A percentile compares a stretch with the other conserved stretches of the same genome.
These are phyloP conservation scores for Penicillium nordicum DNA, from an alignment of 2,329 filamentous ascomycete genomes.

Conservation along the genomic window DNA sequence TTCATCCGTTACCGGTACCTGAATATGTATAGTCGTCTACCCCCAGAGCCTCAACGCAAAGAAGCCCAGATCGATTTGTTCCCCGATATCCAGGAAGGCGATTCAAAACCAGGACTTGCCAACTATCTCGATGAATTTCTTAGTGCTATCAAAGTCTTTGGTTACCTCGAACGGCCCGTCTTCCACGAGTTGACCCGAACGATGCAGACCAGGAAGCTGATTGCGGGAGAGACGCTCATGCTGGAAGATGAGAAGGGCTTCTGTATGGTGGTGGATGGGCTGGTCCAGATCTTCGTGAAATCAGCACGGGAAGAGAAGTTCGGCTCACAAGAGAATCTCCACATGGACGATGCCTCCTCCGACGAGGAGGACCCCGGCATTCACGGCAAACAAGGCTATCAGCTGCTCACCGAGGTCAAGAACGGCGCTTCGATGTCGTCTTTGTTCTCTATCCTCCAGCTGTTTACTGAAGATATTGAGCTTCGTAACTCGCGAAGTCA, in stretches of 20 bases:
- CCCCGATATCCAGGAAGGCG: slow-evolving; percentile 85
- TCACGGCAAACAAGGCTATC: slow-evolving; percentile 75
- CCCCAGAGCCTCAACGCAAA: slow-evolving; percentile 91
- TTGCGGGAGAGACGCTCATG: slow-evolving; percentile 91
- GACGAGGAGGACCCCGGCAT: slow-evolving; percentile 65
- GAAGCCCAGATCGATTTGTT: slow-evolving; percentile 95
- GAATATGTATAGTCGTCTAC: slow-evolving; percentile 93
- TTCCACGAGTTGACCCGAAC: slow-evolving; percentile 96
- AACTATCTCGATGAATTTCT: slow-evolving; percentile 98
- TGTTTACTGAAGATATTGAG: slow-evolving; percentile 94
- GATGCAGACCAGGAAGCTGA: slow-evolving; percentile 96
- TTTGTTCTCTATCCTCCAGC: slow-evolving; percentile 90
- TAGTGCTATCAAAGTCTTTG: slow-evolving; percentile 98
- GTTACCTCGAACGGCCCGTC: slow-evolving; percentile 90
- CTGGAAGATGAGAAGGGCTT: slow-evolving; percentile 98
- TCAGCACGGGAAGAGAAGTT: slow-evolving; percentile 57
- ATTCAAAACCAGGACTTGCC: slow-evolving; percentile 84
- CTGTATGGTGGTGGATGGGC: slow-evolving; percentile 91
- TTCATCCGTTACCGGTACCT: slow-evolving; percentile 92
- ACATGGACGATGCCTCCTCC: slow-evolving; percentile 50
- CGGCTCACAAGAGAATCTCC: slow-evolving; percentile 40
- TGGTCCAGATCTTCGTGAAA: slow-evolving; percentile 98
- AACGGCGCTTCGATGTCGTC: slow-evolving; percentile 99
- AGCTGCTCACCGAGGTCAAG: slow-evolving; percentile 92
- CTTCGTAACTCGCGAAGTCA: slow-evolving; percentile 65